phyloP scores from a whole-genome alignment of 2,329 filamentous ascomycete genomes.

The Phialocephala subalpina region DNA sequence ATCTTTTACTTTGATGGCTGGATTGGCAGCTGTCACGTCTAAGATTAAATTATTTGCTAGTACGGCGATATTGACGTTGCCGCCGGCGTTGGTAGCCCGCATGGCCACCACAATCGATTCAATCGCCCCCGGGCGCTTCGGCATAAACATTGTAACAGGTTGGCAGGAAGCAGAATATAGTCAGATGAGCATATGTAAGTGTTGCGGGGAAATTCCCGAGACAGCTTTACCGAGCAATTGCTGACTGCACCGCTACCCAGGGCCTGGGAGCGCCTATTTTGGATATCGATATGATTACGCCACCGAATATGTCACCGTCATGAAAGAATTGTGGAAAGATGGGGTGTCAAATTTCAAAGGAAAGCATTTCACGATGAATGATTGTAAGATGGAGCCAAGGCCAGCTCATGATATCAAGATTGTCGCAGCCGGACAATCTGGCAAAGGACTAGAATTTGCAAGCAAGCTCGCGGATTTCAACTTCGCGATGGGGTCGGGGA shows the following conservation, averaged over 20 bases:
- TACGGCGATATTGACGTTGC: conserved; percentile 43
- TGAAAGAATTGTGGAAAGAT: conserved; percentile 45
- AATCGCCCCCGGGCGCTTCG: conserved; percentile 45
- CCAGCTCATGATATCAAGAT: conserved; percentile 40
- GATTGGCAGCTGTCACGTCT: conserved; percentile 44
- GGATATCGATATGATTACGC: conserved; percentile 47
- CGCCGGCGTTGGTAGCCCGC: conserved; percentile 42
- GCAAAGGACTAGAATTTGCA: conserved; percentile 45
- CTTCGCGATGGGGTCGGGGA: conserved; percentile 43
- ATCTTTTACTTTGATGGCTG: conserved; percentile 46
- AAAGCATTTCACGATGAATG: conserved; percentile 45
- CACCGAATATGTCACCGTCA: conserved; percentile 45
- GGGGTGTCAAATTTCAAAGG: conserved; percentile 46
- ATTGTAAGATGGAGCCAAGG: conserved; percentile 44
- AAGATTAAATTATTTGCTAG: conserved; percentile 46
- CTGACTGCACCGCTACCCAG: too few relatives aligned
- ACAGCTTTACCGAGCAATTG: too few relatives aligned
- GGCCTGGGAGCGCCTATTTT: conserved; percentile 44
- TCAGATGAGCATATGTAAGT: conserved; percentile 46
- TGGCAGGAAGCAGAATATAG: conserved; percentile 46
- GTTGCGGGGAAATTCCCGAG: too few relatives aligned
- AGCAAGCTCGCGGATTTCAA: conserved; percentile 45
- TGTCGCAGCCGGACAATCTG: conserved; percentile 46
- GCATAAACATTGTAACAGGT: conserved; percentile 46
- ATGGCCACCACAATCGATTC: conserved; percentile 46